Evolutionary conservation across 768 basidiomycete species (phyloP).

Genomic region (Phlebiopsis gigantea): DNA sequence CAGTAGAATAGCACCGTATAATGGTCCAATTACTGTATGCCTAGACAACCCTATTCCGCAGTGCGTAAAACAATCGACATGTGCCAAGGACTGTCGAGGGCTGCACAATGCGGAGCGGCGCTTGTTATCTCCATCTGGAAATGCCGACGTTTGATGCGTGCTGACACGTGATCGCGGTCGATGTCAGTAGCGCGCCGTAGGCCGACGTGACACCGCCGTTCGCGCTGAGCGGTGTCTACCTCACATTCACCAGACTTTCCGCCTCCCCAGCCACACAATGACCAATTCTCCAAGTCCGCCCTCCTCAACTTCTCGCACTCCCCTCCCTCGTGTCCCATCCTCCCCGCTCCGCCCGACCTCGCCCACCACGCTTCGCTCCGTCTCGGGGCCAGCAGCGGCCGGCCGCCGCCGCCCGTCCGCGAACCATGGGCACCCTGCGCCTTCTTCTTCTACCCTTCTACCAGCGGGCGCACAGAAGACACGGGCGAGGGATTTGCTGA

Average conservation of each 20-base stretch:
- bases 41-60: too few relatives aligned
- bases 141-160: background rate
- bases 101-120: background rate
- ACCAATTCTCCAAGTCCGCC: conserved; percentile 7
- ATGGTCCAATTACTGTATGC: too few relatives aligned
- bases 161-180: background rate
- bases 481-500: conserved; percentile 67
- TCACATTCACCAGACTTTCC: too few relatives aligned
- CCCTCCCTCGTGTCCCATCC: conserved; percentile 30
- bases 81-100: background rate
- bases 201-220: too few relatives aligned
- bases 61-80: too few relatives aligned
- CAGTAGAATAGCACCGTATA: background rate
- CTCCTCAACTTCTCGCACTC: conserved; percentile 10
- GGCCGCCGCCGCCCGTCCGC: conserved; percentile 7
- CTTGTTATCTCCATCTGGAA: background rate
- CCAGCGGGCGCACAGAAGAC: conserved; percentile 21
- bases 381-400: conserved; percentile 7
- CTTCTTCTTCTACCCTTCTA: conserved; percentile 10
- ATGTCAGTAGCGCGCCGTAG: too few relatives aligned
- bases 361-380: conserved; percentile 23
- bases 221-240: too few relatives aligned
- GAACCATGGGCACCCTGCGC: background rate
- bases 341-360: conserved; percentile 43
- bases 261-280: background rate